A percentile compares a stretch with the other conserved stretches of the same genome.
These are phyloP conservation scores for Exserohilum rostratum DNA, from an alignment of 2,329 filamentous ascomycete species.

Conservation along the genomic window DNA sequence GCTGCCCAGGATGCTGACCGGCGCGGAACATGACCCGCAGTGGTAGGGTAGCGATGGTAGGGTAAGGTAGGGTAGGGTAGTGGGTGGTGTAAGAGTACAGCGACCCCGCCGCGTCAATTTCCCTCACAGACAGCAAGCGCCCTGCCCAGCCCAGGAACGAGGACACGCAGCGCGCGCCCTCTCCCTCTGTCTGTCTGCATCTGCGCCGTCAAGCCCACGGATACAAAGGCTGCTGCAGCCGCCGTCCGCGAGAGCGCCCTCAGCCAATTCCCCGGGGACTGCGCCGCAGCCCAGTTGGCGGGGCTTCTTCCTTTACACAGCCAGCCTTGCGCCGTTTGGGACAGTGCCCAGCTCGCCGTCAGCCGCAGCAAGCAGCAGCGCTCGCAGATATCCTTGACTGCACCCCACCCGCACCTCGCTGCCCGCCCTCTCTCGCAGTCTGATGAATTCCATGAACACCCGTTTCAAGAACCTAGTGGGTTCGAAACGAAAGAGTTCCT, in stretches of 20 bases:
- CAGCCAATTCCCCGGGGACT: constrained; percentile 12
- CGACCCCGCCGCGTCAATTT: constrained; percentile 19
- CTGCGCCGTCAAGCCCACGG: constrained; percentile 2
- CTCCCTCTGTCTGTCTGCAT: background rate
- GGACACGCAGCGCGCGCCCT: background rate
- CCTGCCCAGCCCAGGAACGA: background rate
- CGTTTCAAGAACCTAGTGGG: constrained; percentile 81
- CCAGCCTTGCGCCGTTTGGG: constrained; percentile 25
- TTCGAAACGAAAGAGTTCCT: constrained; percentile 75
- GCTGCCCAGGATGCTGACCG: constrained; percentile 13
- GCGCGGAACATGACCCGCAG: constrained; percentile 16
- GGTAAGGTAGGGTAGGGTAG: no score
- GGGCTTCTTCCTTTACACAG: constrained; percentile 22
- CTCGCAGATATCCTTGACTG: constrained; percentile 33
- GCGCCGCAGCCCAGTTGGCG: constrained; percentile 21
- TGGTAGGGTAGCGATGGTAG: no score
- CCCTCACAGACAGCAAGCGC: constrained; percentile 8
- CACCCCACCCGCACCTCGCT: constrained; percentile 32
- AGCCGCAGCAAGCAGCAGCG: constrained; percentile 33
- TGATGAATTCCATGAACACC: constrained; percentile 81
- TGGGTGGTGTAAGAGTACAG: background rate
- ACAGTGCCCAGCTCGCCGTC: constrained; percentile 34
- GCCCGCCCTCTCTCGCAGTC: constrained; percentile 32
- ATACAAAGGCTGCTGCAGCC: background rate
- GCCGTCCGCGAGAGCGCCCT: background rate